Base-by-base conservation (phyloP, 495 filamentous ascomycete species). In the Cercophora newfieldiana region DNA sequence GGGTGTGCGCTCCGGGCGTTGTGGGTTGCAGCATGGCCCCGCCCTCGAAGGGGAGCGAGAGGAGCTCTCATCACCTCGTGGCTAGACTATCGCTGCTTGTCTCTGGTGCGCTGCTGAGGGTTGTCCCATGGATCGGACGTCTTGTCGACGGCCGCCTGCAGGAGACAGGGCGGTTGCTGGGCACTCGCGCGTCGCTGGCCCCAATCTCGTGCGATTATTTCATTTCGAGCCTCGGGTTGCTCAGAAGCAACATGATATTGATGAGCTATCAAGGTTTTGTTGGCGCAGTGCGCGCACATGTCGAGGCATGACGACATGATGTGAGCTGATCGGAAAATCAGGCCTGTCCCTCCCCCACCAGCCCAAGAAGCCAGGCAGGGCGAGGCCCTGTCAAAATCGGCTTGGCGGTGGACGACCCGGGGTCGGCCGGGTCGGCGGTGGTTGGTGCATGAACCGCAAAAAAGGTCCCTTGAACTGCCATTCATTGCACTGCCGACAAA, bases 391-490 rank as follows among this genome's bases (percentile, higher is more conserved):
- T 60, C 58, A 60, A 54, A 60, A 47, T 64, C 49, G 30, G 33
- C 30, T 64, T 55, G 61, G 49, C 49, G 49, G 49, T 26, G 14
- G 50, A 47, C 14, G 22, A 28, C 47, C 61, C 16, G 58, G 12
- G 25, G 16, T 56, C 47, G 33, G 30, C 49, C 28, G 59, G 64
- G 48, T 26, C 25, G 22, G 50, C 57, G 33, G 50, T 56, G 65
- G 65, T 26, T 59, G 53, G 58, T 67, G 59, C 65, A 67, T 63
- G 49, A 57, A 56, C 59, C 33, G 7, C 26, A 44, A 44, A 44
- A 44, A 44, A 47, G 53, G 33, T 26, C 56, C 28, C 37, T 44
- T 44, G 12, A 16, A 44, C 37, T 44, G 37, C 37, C 37, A 44
- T 44, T 33, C 37, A 44, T 44, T 44, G 37, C 37, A 44, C 37